phyloP scores from a whole-genome alignment of 2,329 filamentous ascomycete species.

The Scedosporium dehoogii region DNA sequence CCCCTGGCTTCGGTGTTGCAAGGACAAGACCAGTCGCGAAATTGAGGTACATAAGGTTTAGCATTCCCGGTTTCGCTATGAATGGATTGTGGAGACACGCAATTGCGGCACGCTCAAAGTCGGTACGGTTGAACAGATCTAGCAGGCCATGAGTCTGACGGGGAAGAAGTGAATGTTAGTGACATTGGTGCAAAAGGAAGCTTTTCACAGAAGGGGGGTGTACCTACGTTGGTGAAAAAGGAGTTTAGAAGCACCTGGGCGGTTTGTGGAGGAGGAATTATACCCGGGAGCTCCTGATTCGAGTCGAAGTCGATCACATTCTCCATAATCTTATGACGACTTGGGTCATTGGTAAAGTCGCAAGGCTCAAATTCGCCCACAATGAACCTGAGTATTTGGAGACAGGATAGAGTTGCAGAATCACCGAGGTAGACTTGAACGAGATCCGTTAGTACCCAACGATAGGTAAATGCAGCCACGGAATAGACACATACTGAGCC shows the following conservation, averaged over 20 bases:
- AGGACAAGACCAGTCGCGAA: constrained; percentile 54
- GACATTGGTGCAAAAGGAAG: not conserved
- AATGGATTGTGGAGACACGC: constrained; percentile 45
- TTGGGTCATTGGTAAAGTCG: constrained; percentile 46
- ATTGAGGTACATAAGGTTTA: constrained; percentile 52
- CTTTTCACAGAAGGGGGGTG: not conserved
- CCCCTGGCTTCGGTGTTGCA: constrained; percentile 40
- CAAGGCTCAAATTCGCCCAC: constrained; percentile 46
- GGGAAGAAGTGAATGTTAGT: not conserved
- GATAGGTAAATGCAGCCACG: not conserved
- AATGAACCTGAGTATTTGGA: constrained; percentile 50
- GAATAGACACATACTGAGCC: constrained; percentile 35
- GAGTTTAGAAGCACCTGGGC: constrained; percentile 45
- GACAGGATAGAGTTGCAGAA: constrained; percentile 49
- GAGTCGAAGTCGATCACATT: not conserved
- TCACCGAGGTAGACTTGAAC: constrained; percentile 50
- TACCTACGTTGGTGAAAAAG: constrained; percentile 49
- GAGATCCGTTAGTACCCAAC: constrained; percentile 9
- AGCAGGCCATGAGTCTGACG: constrained; percentile 48
- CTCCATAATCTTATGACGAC: constrained; percentile 47
- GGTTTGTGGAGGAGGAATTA: constrained; percentile 24
- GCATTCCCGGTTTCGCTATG: constrained; percentile 34
- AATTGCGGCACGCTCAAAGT: constrained; percentile 39
- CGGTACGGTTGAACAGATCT: constrained; percentile 44
- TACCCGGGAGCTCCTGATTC: constrained; percentile 2